These are phyloP conservation scores for Phytophthora syringae DNA, from an alignment of 352 stramenopile genomes.

Conservation along the genomic window DNA sequence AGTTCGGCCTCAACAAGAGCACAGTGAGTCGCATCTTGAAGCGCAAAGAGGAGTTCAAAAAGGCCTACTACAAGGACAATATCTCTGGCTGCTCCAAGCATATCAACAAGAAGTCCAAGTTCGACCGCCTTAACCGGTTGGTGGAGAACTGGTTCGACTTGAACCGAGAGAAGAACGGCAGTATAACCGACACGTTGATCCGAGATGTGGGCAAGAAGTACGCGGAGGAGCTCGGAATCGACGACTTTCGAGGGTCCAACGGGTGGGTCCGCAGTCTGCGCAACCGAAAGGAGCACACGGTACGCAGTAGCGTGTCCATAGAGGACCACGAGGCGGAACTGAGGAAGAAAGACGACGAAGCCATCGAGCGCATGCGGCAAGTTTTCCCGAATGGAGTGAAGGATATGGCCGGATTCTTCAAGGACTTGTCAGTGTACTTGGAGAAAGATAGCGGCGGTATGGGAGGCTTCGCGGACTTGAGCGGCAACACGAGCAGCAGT, in stretches of 20 bases:
- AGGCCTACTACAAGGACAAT: constrained; percentile 88
- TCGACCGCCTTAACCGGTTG: constrained; percentile 81
- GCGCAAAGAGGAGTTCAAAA: constrained; percentile 89
- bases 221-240: constrained; percentile 74
- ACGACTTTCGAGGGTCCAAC: constrained; percentile 81
- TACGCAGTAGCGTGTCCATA: constrained; percentile 51
- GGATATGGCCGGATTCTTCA: constrained; percentile 78
- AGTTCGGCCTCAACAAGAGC: constrained; percentile 86
- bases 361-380: constrained; percentile 72
- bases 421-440: constrained; percentile 73
- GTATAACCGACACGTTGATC: constrained; percentile 76
- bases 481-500: constrained; percentile 23
- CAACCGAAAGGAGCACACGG: constrained; percentile 77
- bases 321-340: constrained; percentile 66
- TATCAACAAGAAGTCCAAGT: constrained; percentile 91
- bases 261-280: constrained; percentile 81
- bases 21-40: constrained; percentile 87
- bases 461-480: constrained; percentile 23
- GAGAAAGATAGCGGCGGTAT: constrained; percentile 59
- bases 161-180: constrained; percentile 73
- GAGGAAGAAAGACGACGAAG: constrained; percentile 75
- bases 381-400: constrained; percentile 78
- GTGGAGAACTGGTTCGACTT: constrained; percentile 89
- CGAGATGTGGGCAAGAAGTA: constrained; percentile 78
- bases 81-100: constrained; percentile 85